Percentiles rank a stretch among this genome's conserved stretches.
Evolutionary conservation across 1,284 basidiomycete genomes (phyloP).

Genomic region (Cryptococcus maquisensis): DNA sequence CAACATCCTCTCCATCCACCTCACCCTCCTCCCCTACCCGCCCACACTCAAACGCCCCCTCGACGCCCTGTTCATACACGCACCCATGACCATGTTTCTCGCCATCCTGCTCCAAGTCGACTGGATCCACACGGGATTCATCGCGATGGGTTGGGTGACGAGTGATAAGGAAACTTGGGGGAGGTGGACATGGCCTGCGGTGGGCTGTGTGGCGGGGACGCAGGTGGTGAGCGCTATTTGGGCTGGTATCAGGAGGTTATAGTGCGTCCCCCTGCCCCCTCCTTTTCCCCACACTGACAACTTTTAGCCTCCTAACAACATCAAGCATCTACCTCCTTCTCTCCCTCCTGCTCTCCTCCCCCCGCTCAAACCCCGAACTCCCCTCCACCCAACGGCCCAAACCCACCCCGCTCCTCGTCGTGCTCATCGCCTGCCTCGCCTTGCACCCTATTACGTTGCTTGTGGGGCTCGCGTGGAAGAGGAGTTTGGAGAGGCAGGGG

Average conservation of each 20-base stretch:
- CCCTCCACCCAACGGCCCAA: conserved; percentile 35
- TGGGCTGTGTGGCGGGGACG: conserved; percentile 30
- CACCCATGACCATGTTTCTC: conserved; percentile 51
- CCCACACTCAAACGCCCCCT: conserved; percentile 47
- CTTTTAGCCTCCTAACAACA: conserved; percentile 35
- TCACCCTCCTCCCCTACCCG: conserved; percentile 43
- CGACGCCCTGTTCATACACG: conserved; percentile 53
- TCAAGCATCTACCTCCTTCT: conserved; percentile 43
- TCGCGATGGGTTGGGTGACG: conserved; percentile 51
- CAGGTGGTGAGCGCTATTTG: conserved; percentile 42
- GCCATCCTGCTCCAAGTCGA: conserved; percentile 52
- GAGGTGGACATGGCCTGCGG: conserved; percentile 43
- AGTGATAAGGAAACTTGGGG: conserved; percentile 30
- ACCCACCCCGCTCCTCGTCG: conserved; percentile 40
- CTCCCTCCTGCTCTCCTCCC: conserved; percentile 42
- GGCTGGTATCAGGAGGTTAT: conserved; percentile 31
- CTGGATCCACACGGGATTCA: conserved; percentile 52
- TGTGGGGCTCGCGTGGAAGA: conserved; percentile 34
- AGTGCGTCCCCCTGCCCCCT: conserved; percentile 25
- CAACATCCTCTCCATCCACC: conserved; percentile 44
- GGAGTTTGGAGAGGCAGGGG: conserved; percentile 41
- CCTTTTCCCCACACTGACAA: neutral
- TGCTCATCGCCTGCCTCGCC: conserved; percentile 42
- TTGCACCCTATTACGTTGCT: conserved; percentile 44
- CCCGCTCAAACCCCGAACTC: conserved; percentile 30